Evolutionary conservation across 805 yeast species (phyloP), one percentile per base, ranked within the genome.

Genomic region (Zygoascus flipseniorum): DNA sequence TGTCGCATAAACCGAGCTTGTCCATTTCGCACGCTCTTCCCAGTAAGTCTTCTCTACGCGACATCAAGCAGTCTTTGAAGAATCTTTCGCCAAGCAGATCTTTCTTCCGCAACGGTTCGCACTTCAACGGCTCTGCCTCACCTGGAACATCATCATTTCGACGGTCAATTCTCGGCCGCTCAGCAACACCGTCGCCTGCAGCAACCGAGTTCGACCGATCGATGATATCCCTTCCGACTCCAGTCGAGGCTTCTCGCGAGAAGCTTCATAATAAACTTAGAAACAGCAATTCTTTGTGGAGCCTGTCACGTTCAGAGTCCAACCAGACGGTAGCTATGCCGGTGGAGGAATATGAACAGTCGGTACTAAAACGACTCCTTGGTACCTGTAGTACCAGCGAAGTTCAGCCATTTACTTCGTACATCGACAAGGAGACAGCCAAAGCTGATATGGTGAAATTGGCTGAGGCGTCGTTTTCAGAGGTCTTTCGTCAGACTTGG

Each of bases 181-280:
- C 53, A 14, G 37, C 47, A n/a, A 46, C 32, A 26, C 51, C 56
- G 5, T 42, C 44, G 13, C 44, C 26, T 4, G 48, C 31, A 16
- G 19, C 35, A 18, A 31, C 50, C 32, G 47, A 47, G 13, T 48
- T 66, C 47, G 71, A 67, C 51, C 71, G 70, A 53, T 61, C 69
- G 8, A 72, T 70, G 68, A 82, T 82, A 14, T 81, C 86, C 3
- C 65, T 79, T 53, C 88, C 87, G 0, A 72, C 77, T 3, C 82
- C 84, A 6, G 79, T 77, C 53, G 77, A 76, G 41, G 74, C 73
- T 11, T 76, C 85, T 14, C 72, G 80, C 37, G 80, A 76, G 55
- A 81, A 80, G 56, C 69, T 82, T 51, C 73, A 75, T 57, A 72
- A 74, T 54, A 82, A 79, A 59, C 66, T 82, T 47, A 73, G 74